Conservation (phyloP, 176 grass and related monocot genomes). For the Avena sativa region DNA sequence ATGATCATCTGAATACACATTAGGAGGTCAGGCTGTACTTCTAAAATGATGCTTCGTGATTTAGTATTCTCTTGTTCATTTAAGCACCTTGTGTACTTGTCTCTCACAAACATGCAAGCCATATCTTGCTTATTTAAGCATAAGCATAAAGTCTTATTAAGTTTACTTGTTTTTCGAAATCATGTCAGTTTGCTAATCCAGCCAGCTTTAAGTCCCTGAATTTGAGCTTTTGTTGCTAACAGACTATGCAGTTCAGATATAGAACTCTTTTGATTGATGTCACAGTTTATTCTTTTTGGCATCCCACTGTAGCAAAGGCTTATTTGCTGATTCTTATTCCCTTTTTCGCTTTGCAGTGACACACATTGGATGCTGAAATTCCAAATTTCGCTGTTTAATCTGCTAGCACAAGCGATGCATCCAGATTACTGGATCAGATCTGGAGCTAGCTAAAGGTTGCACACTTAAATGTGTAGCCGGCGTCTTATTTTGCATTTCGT, state of each 20-base stretch:
- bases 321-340: background rate
- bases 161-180: background rate
- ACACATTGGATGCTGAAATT: conserved; percentile 27
- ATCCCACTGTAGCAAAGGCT: background rate
- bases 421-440: conserved; percentile 41
- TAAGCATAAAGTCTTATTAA: background rate
- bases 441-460: conserved; percentile 43
- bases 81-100: background rate
- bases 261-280: background rate
- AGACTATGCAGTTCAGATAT: background rate
- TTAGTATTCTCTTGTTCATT: background rate
- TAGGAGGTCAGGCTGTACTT: background rate
- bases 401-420: conserved; percentile 30
- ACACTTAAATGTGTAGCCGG: conserved; percentile 38
- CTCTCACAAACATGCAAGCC: background rate
- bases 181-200: background rate
- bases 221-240: background rate
- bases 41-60: background rate
- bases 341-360: background rate
- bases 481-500: conserved; percentile 45
- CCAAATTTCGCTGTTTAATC: conserved; percentile 27
- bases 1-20: background rate
- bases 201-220: conserved; percentile 4
- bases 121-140: background rate
- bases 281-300: background rate